Conservation (phyloP, 2,329 filamentous ascomycete genomes). For the Fusarium sp. region DNA sequence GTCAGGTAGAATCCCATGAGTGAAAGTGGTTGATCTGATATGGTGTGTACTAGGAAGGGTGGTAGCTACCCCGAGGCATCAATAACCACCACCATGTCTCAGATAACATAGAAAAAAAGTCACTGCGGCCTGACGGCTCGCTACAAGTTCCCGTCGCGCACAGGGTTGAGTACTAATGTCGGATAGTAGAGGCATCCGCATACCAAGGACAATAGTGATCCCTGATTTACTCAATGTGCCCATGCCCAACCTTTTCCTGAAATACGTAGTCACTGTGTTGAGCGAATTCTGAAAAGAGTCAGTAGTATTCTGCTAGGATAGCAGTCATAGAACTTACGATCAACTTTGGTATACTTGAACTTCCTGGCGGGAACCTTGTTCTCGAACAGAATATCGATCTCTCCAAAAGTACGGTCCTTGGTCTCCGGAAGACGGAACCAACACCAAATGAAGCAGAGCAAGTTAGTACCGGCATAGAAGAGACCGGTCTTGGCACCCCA, state of each 20-base stretch:
- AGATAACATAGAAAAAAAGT: fast-evolving
- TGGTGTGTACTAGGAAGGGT: neutral
- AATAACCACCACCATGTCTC: neutral
- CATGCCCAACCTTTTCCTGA: neutral
- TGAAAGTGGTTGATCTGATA: neutral
- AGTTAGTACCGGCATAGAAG: constrained; percentile 35
- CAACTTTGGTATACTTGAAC: constrained; percentile 41
- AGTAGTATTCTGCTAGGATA: no score
- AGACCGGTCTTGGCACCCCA: neutral
- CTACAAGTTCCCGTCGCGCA: neutral
- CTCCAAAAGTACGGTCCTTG: constrained; percentile 40
- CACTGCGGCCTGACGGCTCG: neutral
- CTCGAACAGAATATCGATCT: constrained; percentile 39
- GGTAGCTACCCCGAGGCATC: neutral
- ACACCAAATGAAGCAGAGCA: constrained; percentile 52
- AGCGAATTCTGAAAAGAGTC: neutral
- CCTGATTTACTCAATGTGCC: neutral
- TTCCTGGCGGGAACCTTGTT: constrained; percentile 32
- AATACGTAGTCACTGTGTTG: neutral
- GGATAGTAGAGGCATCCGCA: neutral
- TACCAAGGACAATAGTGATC: neutral
- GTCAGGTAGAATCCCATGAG: neutral
- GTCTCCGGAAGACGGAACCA: constrained; percentile 45
- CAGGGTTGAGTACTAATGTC: neutral
- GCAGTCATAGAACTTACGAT: constrained; percentile 6